phyloP scores from a whole-genome alignment of 1,284 basidiomycete genomes.

The Trichosporon ovoides region DNA sequence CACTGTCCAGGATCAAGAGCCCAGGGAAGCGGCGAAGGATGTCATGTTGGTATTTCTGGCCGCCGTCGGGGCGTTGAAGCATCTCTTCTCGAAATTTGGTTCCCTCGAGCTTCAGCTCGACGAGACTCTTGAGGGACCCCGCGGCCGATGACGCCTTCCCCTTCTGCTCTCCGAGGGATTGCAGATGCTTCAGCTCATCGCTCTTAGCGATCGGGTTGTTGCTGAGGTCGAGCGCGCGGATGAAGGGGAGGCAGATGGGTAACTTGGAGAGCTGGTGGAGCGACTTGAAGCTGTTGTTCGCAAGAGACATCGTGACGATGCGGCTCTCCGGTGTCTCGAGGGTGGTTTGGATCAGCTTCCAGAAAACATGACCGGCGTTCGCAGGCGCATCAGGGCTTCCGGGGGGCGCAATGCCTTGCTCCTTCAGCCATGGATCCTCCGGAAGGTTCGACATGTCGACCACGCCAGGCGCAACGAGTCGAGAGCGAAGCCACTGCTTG shows the following conservation, averaged over 20 bases:
- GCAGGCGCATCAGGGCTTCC: conserved; percentile 38
- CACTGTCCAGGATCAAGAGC: conserved; percentile 43
- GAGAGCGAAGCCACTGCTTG: conserved; percentile 41
- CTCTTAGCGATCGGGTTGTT: conserved; percentile 36
- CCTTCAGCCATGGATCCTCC: conserved; percentile 39
- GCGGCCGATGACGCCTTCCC: conserved; percentile 36
- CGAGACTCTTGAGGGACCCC: conserved; percentile 37
- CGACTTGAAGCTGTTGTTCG: conserved; percentile 35
- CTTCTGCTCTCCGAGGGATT: conserved; percentile 36
- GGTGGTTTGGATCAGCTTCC: conserved; percentile 36
- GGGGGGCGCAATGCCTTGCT: conserved; percentile 40
- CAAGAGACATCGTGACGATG: conserved; percentile 45
- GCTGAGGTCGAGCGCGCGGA: conserved; percentile 45
- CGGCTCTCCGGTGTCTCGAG: conserved; percentile 28
- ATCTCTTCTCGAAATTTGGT: conserved; percentile 36
- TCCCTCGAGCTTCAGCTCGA: conserved; percentile 42
- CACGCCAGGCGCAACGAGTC: conserved; percentile 33
- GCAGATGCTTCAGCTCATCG: conserved; percentile 33
- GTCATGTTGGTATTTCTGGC: conserved; percentile 39
- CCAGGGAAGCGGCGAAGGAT: conserved; percentile 47
- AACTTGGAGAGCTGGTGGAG: conserved; percentile 36
- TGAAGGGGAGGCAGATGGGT: conserved; percentile 36
- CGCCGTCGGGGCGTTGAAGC: conserved; percentile 29
- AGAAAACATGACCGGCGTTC: conserved; percentile 40
- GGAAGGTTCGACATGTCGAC: conserved; percentile 40